A percentile compares a stretch with the other conserved stretches of the same genome.
phyloP scores from a whole-genome alignment of 129 eudicot species.

The Centaurea solstitialis region DNA sequence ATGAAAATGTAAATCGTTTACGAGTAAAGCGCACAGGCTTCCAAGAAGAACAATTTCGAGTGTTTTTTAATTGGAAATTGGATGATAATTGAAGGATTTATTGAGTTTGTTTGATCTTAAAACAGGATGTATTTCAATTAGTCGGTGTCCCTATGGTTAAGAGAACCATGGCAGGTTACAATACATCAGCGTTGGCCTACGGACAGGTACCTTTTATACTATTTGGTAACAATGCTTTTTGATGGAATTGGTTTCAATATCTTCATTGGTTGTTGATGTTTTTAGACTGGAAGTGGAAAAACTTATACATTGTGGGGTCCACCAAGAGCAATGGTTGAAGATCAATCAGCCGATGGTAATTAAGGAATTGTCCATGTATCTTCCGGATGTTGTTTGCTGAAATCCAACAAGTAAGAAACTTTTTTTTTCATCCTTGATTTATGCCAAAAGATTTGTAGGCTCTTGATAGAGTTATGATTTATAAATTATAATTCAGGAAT shows the following conservation, averaged over 20 bases:
- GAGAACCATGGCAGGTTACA: slow-evolving; percentile 91
- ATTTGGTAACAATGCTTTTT: not conserved
- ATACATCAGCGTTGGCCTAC: slow-evolving; percentile 78
- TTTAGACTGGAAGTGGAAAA: slow-evolving; percentile 94
- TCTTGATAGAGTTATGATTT: no score
- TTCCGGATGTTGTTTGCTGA: no score
- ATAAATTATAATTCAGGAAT: no score
- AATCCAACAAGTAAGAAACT: no score
- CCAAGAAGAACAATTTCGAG: no score
- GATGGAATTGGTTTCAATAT: not conserved
- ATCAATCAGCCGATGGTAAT: slow-evolving; percentile 46
- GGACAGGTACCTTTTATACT: slow-evolving; percentile 63
- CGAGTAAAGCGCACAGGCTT: no score
- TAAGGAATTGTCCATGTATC: slow-evolving; percentile 97
- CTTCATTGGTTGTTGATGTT: slow-evolving; percentile 12
- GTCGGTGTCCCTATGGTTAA: slow-evolving; percentile 83
- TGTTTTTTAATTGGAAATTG: not conserved
- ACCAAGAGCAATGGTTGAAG: slow-evolving; percentile 92
- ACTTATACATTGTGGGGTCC: slow-evolving; percentile 99
- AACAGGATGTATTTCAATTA: slow-evolving; percentile 71
- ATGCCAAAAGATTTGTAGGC: no score
- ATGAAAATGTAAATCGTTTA: no score
- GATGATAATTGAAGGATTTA: not conserved
- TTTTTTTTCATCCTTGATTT: no score
- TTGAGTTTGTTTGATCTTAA: slow-evolving; percentile 8